These are phyloP conservation scores for Candida easanensis DNA, from an alignment of 805 yeast genomes.

Conservation along the genomic window DNA sequence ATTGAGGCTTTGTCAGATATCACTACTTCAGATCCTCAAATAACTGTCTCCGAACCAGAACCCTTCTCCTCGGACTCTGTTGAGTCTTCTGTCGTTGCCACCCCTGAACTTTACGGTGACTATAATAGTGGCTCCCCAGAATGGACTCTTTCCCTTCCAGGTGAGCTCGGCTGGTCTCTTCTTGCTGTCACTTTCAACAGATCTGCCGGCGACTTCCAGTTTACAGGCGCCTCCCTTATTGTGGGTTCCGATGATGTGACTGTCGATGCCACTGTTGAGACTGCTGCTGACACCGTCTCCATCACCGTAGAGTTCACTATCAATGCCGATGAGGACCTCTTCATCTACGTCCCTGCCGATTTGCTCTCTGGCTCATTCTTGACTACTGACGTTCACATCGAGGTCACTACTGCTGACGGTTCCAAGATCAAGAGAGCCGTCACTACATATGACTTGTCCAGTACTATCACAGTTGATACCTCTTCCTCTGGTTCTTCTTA, in stretches of 20 bases:
- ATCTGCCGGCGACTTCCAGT: not conserved
- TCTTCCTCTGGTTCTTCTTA: not conserved
- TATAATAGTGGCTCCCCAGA: not conserved
- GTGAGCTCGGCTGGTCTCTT: not conserved
- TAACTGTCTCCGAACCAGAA: too few relatives aligned
- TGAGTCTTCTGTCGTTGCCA: not conserved
- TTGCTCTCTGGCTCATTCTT: not conserved
- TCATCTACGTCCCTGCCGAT: not conserved
- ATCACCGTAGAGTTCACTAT: not conserved
- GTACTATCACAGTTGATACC: slow-evolving; percentile 5
- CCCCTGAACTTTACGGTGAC: not conserved
- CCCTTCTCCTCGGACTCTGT: not conserved
- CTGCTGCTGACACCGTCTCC: not conserved
- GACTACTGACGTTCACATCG: slow-evolving; percentile 2
- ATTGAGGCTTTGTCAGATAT: too few relatives aligned
- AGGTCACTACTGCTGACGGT: slow-evolving; percentile 2
- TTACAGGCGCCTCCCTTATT: not conserved
- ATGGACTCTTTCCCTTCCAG: slow-evolving; percentile 1
- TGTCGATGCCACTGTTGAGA: not conserved
- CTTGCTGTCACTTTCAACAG: not conserved
- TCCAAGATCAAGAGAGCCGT: slow-evolving; percentile 8
- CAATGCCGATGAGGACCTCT: not conserved
- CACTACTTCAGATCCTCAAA: too few relatives aligned
- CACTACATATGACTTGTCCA: not conserved
- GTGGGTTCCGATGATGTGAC: not conserved